Percentiles rank a stretch among this genome's conserved stretches.
Evolutionary conservation across 2,329 filamentous ascomycete genomes (phyloP).

Genomic region (Xylariaceae sp.): DNA sequence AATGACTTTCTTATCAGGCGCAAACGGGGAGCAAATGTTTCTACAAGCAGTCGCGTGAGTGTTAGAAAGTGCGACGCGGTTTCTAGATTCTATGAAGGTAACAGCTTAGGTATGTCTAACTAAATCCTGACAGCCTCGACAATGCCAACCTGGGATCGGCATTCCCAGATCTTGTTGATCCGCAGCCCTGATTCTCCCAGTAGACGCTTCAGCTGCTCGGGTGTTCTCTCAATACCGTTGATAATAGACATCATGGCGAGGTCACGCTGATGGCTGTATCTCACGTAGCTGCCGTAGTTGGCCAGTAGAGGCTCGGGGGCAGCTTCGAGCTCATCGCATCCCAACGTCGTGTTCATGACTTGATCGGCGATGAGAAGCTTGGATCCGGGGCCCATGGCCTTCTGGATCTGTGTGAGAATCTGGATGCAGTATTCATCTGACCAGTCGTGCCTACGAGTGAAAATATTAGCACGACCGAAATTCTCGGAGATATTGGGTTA

Average conservation of each 20-base stretch:
- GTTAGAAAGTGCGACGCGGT: not conserved
- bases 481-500: not conserved
- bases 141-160: slow-evolving; percentile 31
- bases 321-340: slow-evolving; percentile 25
- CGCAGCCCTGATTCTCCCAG: slow-evolving; percentile 29
- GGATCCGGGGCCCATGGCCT: slow-evolving; percentile 20
- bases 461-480: not conserved
- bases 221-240: slow-evolving; percentile 36
- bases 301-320: slow-evolving; percentile 32
- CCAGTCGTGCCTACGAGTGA: slow-evolving; percentile 30
- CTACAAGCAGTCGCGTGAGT: not conserved
- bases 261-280: slow-evolving; percentile 32
- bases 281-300: slow-evolving; percentile 33
- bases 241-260: slow-evolving; percentile 33
- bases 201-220: slow-evolving; percentile 29
- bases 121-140: not conserved
- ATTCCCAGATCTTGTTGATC: slow-evolving; percentile 32
- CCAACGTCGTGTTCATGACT: slow-evolving; percentile 35
- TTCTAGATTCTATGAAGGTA: not conserved
- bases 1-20: too few species aligned
- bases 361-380: slow-evolving; percentile 24
- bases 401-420: slow-evolving; percentile 24
- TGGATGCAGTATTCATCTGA: slow-evolving; percentile 32
- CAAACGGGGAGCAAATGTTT: not conserved
- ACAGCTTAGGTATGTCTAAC: too few species aligned